Base-by-base conservation (phyloP, 2,329 filamentous ascomycete species). In the Pseudogymnoascus sp. region DNA sequence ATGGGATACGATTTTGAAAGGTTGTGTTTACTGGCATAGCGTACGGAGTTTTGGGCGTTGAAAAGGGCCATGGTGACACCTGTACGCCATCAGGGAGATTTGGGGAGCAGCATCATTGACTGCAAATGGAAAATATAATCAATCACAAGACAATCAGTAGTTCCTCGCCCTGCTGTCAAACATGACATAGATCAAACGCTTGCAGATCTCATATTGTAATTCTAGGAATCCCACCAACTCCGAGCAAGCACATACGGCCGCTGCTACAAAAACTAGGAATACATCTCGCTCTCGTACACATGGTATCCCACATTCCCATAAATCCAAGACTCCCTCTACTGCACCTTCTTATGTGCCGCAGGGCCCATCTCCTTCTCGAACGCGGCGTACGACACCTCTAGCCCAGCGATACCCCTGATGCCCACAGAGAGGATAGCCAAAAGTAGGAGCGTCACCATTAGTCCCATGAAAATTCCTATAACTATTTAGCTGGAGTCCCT, bases 351-450 rank as follows among this genome's bases (percentile, higher is more conserved):
- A 77, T 96, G 90, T 33, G 89, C 89, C 38, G 86, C 81, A n/a
- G 91, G 90, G 0, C 92, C 91, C 81, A 91, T 96, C 70, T 97
- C 93, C 81, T 96, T 97, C 74, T 96, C 93, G 74, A 98, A 99
- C 1, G 95, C 92, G 66, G 90, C 91, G 75, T 98, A 98, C 0
- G 91, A 90, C 31, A 98, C 91, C 75, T 97, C 83, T 16, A 99
- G 81, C 68, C 91, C 93, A 6, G 84, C 80, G 11, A 98, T 81
- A 12, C 90, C 92, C 65, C 77, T 84, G 62, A 98, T 78, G 12
- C 89, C 95, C 63, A 93, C 87, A 68, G 88, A 88, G 5, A 96
- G 79, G 68, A 98, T 93, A 28, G 84, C 78, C 65, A 96, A 77
- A 59, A 96, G 81, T 40, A 96, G 75, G 16, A 95, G 75, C 2